Evolutionary conservation across 2,329 filamentous ascomycete genomes (phyloP).

Genomic region (Aureobasidium sp.): DNA sequence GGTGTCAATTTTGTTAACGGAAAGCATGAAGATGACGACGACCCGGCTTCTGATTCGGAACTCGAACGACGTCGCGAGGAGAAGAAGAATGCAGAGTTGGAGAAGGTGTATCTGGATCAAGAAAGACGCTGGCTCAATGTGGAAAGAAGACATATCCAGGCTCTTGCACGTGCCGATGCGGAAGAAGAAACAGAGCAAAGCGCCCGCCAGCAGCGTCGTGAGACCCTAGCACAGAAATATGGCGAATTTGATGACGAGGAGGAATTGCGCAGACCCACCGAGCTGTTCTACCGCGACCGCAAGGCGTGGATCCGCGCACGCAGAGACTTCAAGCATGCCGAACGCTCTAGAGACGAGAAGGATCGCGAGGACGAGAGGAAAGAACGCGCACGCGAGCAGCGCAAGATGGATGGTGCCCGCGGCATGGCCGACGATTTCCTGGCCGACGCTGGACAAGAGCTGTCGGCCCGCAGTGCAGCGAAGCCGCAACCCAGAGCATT

Average conservation of each 20-base stretch:
- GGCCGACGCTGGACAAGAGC: constrained; percentile 72
- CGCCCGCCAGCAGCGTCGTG: constrained; percentile 55
- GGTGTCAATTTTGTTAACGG: constrained; percentile 80
- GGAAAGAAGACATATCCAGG: constrained; percentile 75
- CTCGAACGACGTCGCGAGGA: constrained; percentile 64
- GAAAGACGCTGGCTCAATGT: constrained; percentile 88
- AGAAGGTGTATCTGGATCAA: constrained; percentile 76
- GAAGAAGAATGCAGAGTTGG: constrained; percentile 67
- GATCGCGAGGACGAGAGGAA: constrained; percentile 74
- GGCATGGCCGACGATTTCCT: constrained; percentile 89
- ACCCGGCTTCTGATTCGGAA: constrained; percentile 80
- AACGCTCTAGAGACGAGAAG: constrained; percentile 70
- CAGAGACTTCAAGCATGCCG: constrained; percentile 62
- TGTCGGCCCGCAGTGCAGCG: constrained; percentile 42
- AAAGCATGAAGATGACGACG: constrained; percentile 74
- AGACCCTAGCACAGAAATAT: constrained; percentile 64
- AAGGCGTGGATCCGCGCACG: constrained; percentile 80
- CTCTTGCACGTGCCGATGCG: constrained; percentile 75
- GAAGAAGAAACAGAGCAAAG: constrained; percentile 70
- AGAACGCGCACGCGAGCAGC: constrained; percentile 56
- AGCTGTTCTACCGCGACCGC: constrained; percentile 88
- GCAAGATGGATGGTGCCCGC: constrained; percentile 65
- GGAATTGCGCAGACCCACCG: constrained; percentile 59
- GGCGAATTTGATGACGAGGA: constrained; percentile 82
- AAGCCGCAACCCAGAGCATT: constrained; percentile 13